phyloP scores from a whole-genome alignment of 176 grass and related monocot genomes.

The Aegilops sharonensis region DNA sequence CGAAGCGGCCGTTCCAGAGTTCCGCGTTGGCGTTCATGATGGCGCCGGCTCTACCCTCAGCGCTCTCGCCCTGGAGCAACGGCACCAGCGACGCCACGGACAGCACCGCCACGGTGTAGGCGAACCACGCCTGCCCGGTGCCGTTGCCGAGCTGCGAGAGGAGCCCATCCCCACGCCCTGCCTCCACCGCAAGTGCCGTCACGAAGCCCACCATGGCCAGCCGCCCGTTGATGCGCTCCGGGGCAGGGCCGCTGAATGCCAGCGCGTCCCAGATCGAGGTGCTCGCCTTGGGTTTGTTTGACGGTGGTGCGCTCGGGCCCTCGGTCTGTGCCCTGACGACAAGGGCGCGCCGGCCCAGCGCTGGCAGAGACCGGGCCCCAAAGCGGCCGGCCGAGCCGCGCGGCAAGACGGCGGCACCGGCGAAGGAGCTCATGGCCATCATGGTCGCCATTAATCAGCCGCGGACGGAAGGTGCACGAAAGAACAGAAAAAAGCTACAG shows the following conservation, averaged over 20 bases:
- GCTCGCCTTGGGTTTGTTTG: background rate
- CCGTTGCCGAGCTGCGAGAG: conserved; percentile 37
- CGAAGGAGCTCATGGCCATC: background rate
- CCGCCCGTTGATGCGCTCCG: conserved; percentile 65
- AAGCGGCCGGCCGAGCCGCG: background rate
- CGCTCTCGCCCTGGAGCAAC: conserved; percentile 50
- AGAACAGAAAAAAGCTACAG: no score
- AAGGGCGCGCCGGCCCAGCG: background rate
- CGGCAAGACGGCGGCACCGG: background rate
- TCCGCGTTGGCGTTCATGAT: conserved; percentile 61
- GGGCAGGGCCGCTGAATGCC: conserved; percentile 54
- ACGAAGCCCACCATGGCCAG: conserved; percentile 71
- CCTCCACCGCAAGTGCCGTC: conserved; percentile 52
- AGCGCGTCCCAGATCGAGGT: conserved; percentile 42
- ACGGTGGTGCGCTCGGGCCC: background rate
- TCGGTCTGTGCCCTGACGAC: background rate
- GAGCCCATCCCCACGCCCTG: conserved; percentile 35
- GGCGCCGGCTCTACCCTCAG: conserved; percentile 4
- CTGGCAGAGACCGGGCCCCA: background rate
- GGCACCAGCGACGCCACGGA: conserved; percentile 62
- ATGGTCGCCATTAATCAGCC: background rate
- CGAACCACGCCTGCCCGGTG: conserved; percentile 44
- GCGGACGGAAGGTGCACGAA: background rate
- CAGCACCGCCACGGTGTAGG: conserved; percentile 28
- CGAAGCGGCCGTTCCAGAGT: conserved; percentile 74